Base-by-base conservation (phyloP, 345 rosid genomes). In the Eucalyptus tenuipes region DNA sequence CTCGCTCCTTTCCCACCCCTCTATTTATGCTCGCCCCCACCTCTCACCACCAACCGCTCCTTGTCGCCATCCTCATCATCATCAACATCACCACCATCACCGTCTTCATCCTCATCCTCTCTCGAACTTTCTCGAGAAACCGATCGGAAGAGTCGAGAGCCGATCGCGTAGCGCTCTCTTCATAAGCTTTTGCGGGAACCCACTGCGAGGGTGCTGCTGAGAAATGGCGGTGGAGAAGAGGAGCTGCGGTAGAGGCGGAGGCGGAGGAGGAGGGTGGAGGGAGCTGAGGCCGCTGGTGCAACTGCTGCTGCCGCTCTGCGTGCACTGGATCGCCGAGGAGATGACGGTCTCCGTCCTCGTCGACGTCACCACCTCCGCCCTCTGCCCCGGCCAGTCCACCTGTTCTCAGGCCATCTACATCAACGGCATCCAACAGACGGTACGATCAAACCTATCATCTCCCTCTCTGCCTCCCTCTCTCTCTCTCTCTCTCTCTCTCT, bases 311-410 rank as follows among this genome's bases (percentile, higher is more conserved):
- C 94, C 96, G 20, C 90, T 94, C 13, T 91, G 91, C 91, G 81
- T 93, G 37, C 94, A 94, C 86, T 94, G 96, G 96, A 86, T 90
- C 44, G 96, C 94, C 1, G 94, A 94, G 91, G 92, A 90, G 90
- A 94, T 94, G 96, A 94, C 96, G 18, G 96, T 94, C 86, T 94
- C 96, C 53, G 93, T 94, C 86, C 94, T 93, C 88, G 94, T 94
- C 88, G 96, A 94, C 90, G 92, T 93, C 88, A 91, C 92, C 84
- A 91, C 95, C 66, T 84, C 45, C 85, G 95, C 95, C 47, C 88
- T 94, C 45, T 94, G 96, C 87, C 94, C 96, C 49, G 93, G 92
- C 25, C 88, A 88, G 17, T 85, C 92, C 49, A 91, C 95, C 61
- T 94, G 96, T 49, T 86, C 93, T 16, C 87, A 93, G 88, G 95